Evolutionary conservation across 768 basidiomycete genomes (phyloP).

Genomic region (Boletus eberwhitei): DNA sequence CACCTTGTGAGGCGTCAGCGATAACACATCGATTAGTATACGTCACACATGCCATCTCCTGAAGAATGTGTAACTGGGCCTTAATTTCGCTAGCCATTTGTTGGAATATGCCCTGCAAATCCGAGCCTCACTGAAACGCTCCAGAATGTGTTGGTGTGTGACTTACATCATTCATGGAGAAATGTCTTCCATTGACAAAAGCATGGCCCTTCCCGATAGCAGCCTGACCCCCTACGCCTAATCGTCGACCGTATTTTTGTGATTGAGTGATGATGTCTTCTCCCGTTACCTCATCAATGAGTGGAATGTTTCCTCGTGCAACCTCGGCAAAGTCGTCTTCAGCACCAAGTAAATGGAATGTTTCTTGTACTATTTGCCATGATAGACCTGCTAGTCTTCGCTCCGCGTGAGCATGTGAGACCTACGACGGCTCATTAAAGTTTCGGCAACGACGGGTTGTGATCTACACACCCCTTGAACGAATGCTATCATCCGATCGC

Average conservation of each 20-base stretch:
- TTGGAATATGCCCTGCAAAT: slow-evolving; percentile 23
- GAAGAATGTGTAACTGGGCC: slow-evolving; percentile 62
- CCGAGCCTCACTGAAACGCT: not conserved
- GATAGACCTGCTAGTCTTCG: slow-evolving; percentile 34
- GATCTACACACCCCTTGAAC: slow-evolving; percentile 44
- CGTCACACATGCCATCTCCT: slow-evolving; percentile 56
- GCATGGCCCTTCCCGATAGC: slow-evolving; percentile 54
- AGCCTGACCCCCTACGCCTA: slow-evolving; percentile 44
- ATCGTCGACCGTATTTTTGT: slow-evolving; percentile 51
- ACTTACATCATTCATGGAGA: slow-evolving; percentile 64
- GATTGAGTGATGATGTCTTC: slow-evolving; percentile 42
- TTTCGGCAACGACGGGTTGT: not conserved
- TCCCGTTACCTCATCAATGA: slow-evolving; percentile 26
- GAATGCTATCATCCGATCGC: slow-evolving; percentile 60
- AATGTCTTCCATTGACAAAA: slow-evolving; percentile 89
- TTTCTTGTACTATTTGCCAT: slow-evolving; percentile 41
- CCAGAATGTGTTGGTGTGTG: too few relatives aligned
- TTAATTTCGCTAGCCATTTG: slow-evolving; percentile 43
- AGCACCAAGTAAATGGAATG: slow-evolving; percentile 38
- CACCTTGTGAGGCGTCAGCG: slow-evolving; percentile 38
- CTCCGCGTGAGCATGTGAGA: slow-evolving; percentile 36
- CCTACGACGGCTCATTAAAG: slow-evolving; percentile 25
- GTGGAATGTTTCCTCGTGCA: slow-evolving; percentile 26
- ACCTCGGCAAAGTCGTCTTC: slow-evolving; percentile 41
- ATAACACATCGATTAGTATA: not conserved